Evolutionary conservation across 176 grass and related monocot genomes (phyloP).

Genomic region (Aegilops bicornis): DNA sequence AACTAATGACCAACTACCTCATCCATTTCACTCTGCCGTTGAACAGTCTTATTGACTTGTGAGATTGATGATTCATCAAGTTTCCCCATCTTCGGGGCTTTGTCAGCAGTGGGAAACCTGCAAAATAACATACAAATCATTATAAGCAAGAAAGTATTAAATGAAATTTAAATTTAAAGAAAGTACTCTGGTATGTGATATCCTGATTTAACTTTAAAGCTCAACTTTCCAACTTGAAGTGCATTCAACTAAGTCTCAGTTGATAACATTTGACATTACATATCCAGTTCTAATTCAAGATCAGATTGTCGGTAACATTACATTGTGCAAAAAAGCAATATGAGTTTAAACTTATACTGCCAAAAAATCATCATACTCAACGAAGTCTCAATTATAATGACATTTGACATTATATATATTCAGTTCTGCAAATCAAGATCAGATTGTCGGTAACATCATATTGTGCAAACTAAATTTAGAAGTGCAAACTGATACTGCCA

Average conservation of each 20-base stretch:
- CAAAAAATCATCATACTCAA: neutral
- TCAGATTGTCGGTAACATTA: neutral
- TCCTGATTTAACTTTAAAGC: constrained; percentile 9
- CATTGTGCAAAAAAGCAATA: neutral
- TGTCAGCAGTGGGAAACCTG: constrained; percentile 62
- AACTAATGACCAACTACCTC: constrained; percentile 33
- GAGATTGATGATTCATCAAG: constrained; percentile 32
- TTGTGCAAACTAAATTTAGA: constrained; percentile 13
- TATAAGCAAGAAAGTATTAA: neutral
- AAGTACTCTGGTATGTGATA: neutral
- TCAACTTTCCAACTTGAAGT: neutral
- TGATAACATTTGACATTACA: neutral
- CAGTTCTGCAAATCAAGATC: neutral
- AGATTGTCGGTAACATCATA: neutral
- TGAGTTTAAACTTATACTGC: neutral
- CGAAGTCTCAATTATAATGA: neutral
- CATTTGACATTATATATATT: neutral
- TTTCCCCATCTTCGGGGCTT: constrained; percentile 59
- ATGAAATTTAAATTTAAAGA: neutral
- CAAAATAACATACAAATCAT: constrained; percentile 20
- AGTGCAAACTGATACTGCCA: neutral
- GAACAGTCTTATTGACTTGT: constrained; percentile 33
- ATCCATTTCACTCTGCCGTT: constrained; percentile 49
- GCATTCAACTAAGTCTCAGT: constrained; percentile 7
- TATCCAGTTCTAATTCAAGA: neutral